Base-by-base conservation (phyloP, 257 asterid genomes). In the Penstemon newberryi region DNA sequence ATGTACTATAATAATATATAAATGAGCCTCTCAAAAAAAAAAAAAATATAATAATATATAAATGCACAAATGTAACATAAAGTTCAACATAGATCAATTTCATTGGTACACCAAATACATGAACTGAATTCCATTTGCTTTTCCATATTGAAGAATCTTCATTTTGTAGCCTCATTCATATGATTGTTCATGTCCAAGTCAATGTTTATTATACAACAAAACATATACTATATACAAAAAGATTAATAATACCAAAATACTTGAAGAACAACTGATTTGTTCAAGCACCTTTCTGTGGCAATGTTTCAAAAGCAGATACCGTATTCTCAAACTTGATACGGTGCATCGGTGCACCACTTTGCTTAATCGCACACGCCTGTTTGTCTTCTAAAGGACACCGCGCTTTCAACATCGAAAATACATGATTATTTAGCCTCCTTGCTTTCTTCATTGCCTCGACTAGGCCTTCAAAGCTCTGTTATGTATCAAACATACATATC, bases 371-470 rank as follows among this genome's bases (percentile, higher is more conserved):
- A 64, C 98, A 92, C 38, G 98, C 98, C 57, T 88, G 98, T 73
- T 90, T 92, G 86, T 92, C 98, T 80, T 92, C 98, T 70, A 92
- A 83, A 3, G 98, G 98, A 63, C 98, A 90, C 3, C 98, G 90
- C 1, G 96, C 97, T 81, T 90, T 90, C 78, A 92, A 68, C 97
- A 92, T 92, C 18, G 97, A 92, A 52, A 92, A 88, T 0, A 92
- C 97, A 18, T 92, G 96, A 68, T 84, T 85, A 51, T 90, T 92
- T 79, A 92, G 73, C 75, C 98, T 78, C 80, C 98, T 76, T 13
- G 95, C 96, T 84, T 87, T 92, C 90, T 88, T 92, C 95, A 92
- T 92, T 8, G 95, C 95, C 80, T 92, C 98, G 37, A 90, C 37
- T 43, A 88, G 72, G 47, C 83, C 75, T 64, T 88, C 96, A 73